These are phyloP conservation scores for Lonicera japonica DNA, from an alignment of 129 eudicot genomes.

Conservation along the genomic window DNA sequence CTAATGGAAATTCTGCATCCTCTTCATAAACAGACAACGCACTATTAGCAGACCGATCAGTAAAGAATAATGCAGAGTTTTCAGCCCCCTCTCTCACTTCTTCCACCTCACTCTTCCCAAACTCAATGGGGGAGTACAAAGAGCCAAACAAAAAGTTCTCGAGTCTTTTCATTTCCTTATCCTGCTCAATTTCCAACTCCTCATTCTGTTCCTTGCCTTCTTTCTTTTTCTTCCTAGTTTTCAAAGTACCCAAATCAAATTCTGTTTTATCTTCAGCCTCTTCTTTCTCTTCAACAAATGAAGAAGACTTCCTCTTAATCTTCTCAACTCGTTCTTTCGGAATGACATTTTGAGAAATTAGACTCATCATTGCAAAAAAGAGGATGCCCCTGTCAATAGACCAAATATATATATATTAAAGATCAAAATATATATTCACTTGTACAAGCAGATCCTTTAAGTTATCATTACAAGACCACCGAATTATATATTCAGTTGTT, in stretches of 20 bases:
- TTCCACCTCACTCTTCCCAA: slow-evolving; percentile 47
- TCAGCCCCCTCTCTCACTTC: slow-evolving; percentile 32
- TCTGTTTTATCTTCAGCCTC: slow-evolving; percentile 19
- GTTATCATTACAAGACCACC: too few relatives aligned
- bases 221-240: slow-evolving; percentile 51
- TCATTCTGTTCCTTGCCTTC: slow-evolving; percentile 29
- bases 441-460: too few relatives aligned
- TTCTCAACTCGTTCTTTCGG: slow-evolving; percentile 37
- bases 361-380: slow-evolving; percentile 40
- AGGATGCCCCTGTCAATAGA: slow-evolving; percentile 17
- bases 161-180: slow-evolving; percentile 59
- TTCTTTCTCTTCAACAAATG: slow-evolving; percentile 19
- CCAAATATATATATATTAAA: not conserved
- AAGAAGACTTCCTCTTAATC: slow-evolving; percentile 50
- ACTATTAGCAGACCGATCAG: slow-evolving; percentile 55
- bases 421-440: too few relatives aligned
- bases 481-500: too few relatives aligned
- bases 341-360: slow-evolving; percentile 70
- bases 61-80: slow-evolving; percentile 52
- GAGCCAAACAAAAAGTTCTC: slow-evolving; percentile 70
- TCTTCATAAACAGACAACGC: slow-evolving; percentile 47
- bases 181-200: slow-evolving; percentile 47
- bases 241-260: slow-evolving; percentile 11
- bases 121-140: slow-evolving; percentile 59
- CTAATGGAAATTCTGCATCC: slow-evolving; percentile 28